Conservation (phyloP, 1,139 yeast genomes). For the Pichia sorboxylosa region DNA sequence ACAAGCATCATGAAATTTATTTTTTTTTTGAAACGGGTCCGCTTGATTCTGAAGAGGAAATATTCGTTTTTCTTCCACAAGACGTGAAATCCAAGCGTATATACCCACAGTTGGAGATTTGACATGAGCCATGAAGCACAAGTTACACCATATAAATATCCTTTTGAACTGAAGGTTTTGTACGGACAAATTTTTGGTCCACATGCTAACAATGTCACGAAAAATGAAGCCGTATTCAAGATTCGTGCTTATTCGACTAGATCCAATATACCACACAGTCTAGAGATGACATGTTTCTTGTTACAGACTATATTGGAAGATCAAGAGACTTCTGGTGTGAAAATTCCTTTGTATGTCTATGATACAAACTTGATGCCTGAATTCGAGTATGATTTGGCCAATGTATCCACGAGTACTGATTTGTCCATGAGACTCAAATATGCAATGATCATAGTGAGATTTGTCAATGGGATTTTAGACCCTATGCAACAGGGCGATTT, state of each 20-base stretch:
- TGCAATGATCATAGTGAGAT: constrained; percentile 70
- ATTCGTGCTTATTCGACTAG: constrained; percentile 53
- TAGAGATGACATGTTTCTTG: constrained; percentile 60
- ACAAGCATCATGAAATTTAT: too few species aligned
- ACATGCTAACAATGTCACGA: constrained; percentile 1
- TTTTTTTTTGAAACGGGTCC: too few species aligned
- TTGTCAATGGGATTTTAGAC: constrained; percentile 87
- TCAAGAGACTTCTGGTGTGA: constrained; percentile 21
- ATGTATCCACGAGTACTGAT: constrained; percentile 4
- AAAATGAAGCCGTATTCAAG: constrained; percentile 30
- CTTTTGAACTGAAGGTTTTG: constrained; percentile 5
- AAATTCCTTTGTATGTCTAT: background rate
- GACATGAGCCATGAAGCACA: too few species aligned
- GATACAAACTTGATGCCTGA: too few species aligned
- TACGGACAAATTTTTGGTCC: constrained; percentile 2
- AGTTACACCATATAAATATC: constrained; percentile 11
- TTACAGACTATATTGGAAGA: constrained; percentile 44
- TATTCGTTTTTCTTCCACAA: too few species aligned
- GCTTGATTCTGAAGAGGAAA: too few species aligned
- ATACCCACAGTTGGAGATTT: too few species aligned
- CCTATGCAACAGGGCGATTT: constrained; percentile 70
- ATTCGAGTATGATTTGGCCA: too few species aligned
- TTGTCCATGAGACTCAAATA: constrained; percentile 37
- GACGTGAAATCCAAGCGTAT: too few species aligned
- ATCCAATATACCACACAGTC: constrained; percentile 68